Base-by-base conservation (phyloP, 1,139 yeast species). In the Taphrina communis region DNA sequence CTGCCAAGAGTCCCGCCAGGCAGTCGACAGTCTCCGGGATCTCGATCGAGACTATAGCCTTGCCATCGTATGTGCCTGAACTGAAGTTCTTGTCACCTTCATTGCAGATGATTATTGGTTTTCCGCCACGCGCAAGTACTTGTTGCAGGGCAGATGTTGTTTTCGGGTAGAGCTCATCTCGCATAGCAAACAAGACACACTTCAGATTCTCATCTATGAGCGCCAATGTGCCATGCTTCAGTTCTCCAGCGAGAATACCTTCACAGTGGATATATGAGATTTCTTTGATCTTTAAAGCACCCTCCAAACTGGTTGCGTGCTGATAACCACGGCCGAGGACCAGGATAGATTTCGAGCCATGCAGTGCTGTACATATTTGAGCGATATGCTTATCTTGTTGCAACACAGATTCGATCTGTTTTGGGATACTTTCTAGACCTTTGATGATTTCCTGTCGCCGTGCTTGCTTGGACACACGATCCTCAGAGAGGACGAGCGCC, bases 251-350 rank as follows among this genome's bases (percentile, higher is more conserved):
- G 74, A 94, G 86, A 66, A 95, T 97, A 82, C 99, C 99, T 82
- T 95, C 99, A 38, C 98, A 91, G 79, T 95, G 99, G 93, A 94
- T 95, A 80, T 95, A 95, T 6, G 98, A 93, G 73, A 95, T 95
- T 81, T 95, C 99, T 82, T 95, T 95, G 78, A 95, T 94, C 82
- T 95, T 95, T 76, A 95, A 85, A 8, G 99, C 99, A 76, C 99
- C 99, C 81, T 95, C 99, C 76, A 95, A 84, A 17, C 99, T 98
- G 73, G 97, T 88, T 25, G 99, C 99, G 80, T 85, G 88, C 81
- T 95, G 99, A 81, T 90, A 93, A 69, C 99, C 99, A 82, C 99
- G 89, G 72, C 99, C 99, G 73, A 95, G 85, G 75, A 95, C 84
- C 76, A 95, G 84, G 77, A 95, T 84, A 1, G 97, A 91, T 81